Percentiles rank a stretch among this genome's conserved stretches.
Evolutionary conservation across 2,329 filamentous ascomycete genomes (phyloP).

Genomic region (Sporothrix euskadiensis): DNA sequence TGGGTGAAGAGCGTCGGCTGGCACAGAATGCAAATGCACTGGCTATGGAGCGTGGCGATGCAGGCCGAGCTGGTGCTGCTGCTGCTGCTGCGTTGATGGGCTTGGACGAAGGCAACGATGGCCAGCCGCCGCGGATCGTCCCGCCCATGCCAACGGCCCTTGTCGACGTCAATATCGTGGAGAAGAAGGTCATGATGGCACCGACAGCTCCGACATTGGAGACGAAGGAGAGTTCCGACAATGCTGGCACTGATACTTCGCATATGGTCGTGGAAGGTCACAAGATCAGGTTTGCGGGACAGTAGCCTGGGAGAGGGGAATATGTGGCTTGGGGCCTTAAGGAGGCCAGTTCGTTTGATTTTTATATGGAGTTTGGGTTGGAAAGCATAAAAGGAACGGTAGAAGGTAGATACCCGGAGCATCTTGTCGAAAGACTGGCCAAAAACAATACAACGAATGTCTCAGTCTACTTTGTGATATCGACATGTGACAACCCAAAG

Average conservation of each 20-base stretch:
- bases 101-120: constrained; percentile 48
- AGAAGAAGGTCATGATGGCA: constrained; percentile 49
- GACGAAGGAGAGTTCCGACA: constrained; percentile 41
- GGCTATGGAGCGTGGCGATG: constrained; percentile 53
- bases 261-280: constrained; percentile 28
- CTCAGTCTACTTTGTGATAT: background rate
- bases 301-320: background rate
- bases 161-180: constrained; percentile 53
- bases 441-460: background rate
- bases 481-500: background rate
- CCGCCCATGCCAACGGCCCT: constrained; percentile 39
- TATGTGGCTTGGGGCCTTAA: background rate
- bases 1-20: constrained; percentile 48
- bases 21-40: constrained; percentile 47
- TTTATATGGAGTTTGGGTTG: constrained; percentile 14
- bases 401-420: constrained; percentile 10
- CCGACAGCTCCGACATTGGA: constrained; percentile 44
- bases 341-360: background rate
- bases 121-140: constrained; percentile 34
- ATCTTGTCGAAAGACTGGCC: constrained; percentile 9
- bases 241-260: background rate
- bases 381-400: background rate
- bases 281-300: constrained; percentile 20
- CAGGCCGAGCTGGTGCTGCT: constrained; percentile 39
- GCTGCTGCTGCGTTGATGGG: constrained; percentile 52